Evolutionary conservation across 73 alveolate species (phyloP).

Genomic region (Effrenium voratum): DNA sequence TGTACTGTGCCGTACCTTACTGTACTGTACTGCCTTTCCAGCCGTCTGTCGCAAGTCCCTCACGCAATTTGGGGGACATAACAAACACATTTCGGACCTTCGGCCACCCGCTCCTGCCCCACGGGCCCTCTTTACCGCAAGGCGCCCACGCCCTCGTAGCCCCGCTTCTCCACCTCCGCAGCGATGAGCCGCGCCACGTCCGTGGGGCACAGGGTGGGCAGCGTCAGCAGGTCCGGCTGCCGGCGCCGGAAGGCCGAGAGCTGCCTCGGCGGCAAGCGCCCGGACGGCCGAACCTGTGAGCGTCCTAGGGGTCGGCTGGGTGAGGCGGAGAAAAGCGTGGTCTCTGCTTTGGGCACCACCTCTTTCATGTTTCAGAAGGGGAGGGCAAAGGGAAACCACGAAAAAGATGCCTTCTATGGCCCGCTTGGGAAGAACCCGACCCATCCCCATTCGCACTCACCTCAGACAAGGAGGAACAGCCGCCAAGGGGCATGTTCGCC

Average conservation of each 20-base stretch:
- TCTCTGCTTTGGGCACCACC: not conserved
- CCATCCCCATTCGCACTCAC: no score
- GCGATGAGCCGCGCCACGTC: conserved; percentile 85
- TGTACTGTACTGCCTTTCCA: no score
- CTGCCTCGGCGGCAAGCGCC: conserved; percentile 45
- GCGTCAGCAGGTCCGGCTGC: conserved; percentile 85
- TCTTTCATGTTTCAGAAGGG: no score
- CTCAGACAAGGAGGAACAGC: no score
- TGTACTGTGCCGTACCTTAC: no score
- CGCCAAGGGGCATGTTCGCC: conserved; percentile 75
- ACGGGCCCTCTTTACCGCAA: not conserved
- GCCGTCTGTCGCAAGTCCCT: no score
- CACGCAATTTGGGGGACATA: no score
- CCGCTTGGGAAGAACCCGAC: no score
- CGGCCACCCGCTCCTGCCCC: not conserved
- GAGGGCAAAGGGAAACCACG: no score
- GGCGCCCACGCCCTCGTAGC: conserved; percentile 82
- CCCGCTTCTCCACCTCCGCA: conserved; percentile 85
- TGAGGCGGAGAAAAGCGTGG: not conserved
- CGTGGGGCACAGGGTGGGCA: conserved; percentile 84
- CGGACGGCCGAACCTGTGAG: not conserved
- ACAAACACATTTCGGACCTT: no score
- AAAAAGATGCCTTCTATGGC: no score
- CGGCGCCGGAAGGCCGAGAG: conserved; percentile 91
- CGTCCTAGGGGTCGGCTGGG: not conserved